These are phyloP conservation scores for Neofusicoccum parvum DNA, from an alignment of 2,329 filamentous ascomycete genomes.

Conservation along the genomic window DNA sequence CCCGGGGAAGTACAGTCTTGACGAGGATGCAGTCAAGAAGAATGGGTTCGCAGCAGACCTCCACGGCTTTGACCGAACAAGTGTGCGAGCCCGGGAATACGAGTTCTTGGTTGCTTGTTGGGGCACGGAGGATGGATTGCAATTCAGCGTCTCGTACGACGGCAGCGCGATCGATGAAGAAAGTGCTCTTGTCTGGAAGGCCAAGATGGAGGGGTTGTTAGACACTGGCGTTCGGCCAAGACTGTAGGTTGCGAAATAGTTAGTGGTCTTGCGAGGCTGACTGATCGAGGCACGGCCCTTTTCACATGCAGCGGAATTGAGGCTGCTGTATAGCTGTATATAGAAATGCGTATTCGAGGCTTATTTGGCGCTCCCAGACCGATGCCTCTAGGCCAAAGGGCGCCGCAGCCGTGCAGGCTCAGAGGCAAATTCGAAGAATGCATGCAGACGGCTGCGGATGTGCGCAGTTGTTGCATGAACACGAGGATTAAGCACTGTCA, in stretches of 20 bases:
- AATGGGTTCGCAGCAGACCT: slow-evolving; percentile 44
- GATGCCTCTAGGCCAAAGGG: background rate
- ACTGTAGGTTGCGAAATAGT: slow-evolving; percentile 20
- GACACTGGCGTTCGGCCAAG: slow-evolving; percentile 25
- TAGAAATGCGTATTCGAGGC: background rate
- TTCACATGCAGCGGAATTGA: background rate
- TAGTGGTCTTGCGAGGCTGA: background rate
- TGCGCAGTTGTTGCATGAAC: background rate
- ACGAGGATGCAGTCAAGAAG: slow-evolving; percentile 37
- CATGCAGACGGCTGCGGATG: background rate
- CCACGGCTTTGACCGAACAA: slow-evolving; percentile 21
- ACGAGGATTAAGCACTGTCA: background rate
- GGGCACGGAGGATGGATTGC: slow-evolving; percentile 40
- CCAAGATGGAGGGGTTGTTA: slow-evolving; percentile 35
- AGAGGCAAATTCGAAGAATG: background rate
- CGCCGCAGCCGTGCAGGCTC: background rate
- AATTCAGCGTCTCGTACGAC: slow-evolving; percentile 47
- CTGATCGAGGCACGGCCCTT: background rate
- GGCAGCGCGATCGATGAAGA: slow-evolving; percentile 38
- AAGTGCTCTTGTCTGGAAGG: slow-evolving; percentile 34
- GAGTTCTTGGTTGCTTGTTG: slow-evolving; percentile 50
- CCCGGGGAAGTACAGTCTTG: slow-evolving; percentile 20
- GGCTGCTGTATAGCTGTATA: background rate
- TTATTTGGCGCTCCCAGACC: background rate
- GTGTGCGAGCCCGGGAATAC: slow-evolving; percentile 47